phyloP scores from a whole-genome alignment of 2,329 filamentous ascomycete genomes.

The Dactylellina leptospora region DNA sequence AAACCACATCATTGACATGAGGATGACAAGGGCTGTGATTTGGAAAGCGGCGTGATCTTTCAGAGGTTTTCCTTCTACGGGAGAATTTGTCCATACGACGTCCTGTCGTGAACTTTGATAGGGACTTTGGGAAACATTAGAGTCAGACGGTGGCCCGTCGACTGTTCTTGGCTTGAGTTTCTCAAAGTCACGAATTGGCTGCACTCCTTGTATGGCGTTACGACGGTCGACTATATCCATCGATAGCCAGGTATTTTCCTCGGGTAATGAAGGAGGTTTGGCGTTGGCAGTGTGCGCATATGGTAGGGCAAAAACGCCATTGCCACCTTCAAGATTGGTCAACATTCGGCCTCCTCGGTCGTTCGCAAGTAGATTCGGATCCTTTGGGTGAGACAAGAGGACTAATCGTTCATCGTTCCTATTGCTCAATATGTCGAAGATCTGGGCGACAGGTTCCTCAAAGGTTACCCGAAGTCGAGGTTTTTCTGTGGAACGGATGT shows the following conservation, averaged over 20 bases:
- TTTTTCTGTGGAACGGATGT: constrained; percentile 11
- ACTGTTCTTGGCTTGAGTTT: constrained; percentile 2
- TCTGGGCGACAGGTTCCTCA: constrained; percentile 79
- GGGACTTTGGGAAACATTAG: constrained; percentile 23
- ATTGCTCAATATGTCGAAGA: constrained; percentile 86
- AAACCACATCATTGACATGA: constrained; percentile 51
- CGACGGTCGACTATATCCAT: constrained; percentile 40
- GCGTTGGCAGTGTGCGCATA: constrained; percentile 6
- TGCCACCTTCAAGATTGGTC: constrained; percentile 62
- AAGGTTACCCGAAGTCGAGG: constrained; percentile 72
- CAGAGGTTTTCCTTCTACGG: constrained; percentile 11
- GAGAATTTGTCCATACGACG: background rate
- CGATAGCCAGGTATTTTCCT: constrained; percentile 24
- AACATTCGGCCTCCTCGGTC: constrained; percentile 66
- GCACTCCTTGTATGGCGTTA: constrained; percentile 27
- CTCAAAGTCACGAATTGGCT: constrained; percentile 22
- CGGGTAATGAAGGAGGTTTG: constrained; percentile 18
- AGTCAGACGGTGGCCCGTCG: constrained; percentile 23
- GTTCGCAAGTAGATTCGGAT: constrained; percentile 66
- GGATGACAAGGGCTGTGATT: constrained; percentile 31
- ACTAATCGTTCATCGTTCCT: constrained; percentile 75
- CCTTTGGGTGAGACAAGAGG: constrained; percentile 82
- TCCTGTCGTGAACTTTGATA: background rate
- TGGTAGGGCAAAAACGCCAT: constrained; percentile 40
- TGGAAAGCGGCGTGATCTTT: constrained; percentile 42